These are phyloP conservation scores for Carex cristatella DNA, from an alignment of 176 grass and related monocot species.

Conservation along the genomic window DNA sequence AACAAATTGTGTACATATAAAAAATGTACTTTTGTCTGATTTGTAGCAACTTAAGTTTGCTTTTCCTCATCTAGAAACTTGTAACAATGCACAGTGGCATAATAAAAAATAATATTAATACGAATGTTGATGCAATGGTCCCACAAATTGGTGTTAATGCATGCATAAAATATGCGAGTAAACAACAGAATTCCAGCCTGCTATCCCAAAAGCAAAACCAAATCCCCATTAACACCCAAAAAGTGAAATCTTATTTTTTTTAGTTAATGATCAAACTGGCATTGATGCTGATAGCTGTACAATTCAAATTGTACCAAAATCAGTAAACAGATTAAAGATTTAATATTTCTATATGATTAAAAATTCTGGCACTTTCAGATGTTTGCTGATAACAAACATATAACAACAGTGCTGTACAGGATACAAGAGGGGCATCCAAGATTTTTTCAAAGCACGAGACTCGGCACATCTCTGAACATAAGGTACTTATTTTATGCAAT, in stretches of 20 bases:
- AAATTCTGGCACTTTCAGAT: neutral
- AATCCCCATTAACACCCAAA: neutral
- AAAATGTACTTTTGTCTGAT: neutral
- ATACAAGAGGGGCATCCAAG: conserved; percentile 70
- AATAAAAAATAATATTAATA: neutral
- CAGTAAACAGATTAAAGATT: neutral
- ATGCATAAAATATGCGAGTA: neutral
- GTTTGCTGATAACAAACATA: conserved; percentile 1
- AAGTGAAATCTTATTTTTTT: neutral
- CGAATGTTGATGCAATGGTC: neutral
- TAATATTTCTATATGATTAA: neutral
- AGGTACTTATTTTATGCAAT: conserved; percentile 38
- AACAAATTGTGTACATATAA: neutral
- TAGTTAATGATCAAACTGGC: neutral
- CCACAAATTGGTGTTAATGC: neutral
- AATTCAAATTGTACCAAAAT: neutral
- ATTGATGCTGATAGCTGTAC: neutral
- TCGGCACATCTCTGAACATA: conserved; percentile 83
- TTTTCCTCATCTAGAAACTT: neutral
- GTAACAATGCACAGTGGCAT: neutral
- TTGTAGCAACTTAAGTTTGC: neutral
- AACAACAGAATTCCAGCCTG: neutral
- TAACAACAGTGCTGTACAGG: conserved; percentile 35
- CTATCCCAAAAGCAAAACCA: neutral
- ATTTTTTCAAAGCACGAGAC: conserved; percentile 79